A percentile compares a stretch with the other conserved stretches of the same genome.
Conservation (phyloP, 192 early-diverging fungal genomes). For the Entomortierella beljakovae region DNA sequence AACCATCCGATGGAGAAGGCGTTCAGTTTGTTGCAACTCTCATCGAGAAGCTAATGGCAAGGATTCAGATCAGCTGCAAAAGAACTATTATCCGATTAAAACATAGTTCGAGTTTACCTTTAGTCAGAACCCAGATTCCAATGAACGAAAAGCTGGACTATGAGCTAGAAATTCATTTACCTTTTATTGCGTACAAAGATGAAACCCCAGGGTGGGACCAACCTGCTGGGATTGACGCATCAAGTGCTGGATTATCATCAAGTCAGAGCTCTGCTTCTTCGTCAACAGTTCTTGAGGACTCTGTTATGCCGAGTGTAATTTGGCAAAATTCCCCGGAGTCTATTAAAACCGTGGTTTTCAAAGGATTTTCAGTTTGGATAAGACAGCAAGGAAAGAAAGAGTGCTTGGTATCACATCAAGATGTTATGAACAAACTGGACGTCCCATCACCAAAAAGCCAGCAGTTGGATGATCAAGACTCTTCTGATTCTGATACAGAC, state of each 20-base stretch:
- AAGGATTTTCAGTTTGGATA: slow-evolving; percentile 64
- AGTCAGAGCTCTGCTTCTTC: slow-evolving; percentile 5
- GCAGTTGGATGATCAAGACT: slow-evolving; percentile 3
- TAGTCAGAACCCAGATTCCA: slow-evolving; percentile 13
- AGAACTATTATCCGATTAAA: slow-evolving; percentile 62
- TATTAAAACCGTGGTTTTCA: slow-evolving; percentile 63
- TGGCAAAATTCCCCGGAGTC: slow-evolving; percentile 56
- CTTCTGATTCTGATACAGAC: slow-evolving; percentile 43
- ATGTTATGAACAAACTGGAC: neutral
- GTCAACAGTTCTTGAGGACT: slow-evolving; percentile 38
- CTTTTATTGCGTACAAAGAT: slow-evolving; percentile 65
- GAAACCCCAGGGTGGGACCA: slow-evolving; percentile 67
- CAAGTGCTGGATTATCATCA: slow-evolving; percentile 16
- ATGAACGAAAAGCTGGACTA: slow-evolving; percentile 49
- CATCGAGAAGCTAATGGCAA: slow-evolving; percentile 88
- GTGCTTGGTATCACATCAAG: neutral
- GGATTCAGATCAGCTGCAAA: slow-evolving; percentile 76
- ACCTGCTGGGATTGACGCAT: slow-evolving; percentile 23
- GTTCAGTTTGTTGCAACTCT: slow-evolving; percentile 81
- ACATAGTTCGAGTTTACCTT: slow-evolving; percentile 56
- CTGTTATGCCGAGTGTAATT: slow-evolving; percentile 37
- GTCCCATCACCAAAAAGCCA: neutral
- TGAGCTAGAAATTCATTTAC: slow-evolving; percentile 61
- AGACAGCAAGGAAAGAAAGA: slow-evolving; percentile 24
- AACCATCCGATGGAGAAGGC: slow-evolving; percentile 64